phyloP scores from a whole-genome alignment of 371 early-diverging fungal genomes.

The Mucor indicus region DNA sequence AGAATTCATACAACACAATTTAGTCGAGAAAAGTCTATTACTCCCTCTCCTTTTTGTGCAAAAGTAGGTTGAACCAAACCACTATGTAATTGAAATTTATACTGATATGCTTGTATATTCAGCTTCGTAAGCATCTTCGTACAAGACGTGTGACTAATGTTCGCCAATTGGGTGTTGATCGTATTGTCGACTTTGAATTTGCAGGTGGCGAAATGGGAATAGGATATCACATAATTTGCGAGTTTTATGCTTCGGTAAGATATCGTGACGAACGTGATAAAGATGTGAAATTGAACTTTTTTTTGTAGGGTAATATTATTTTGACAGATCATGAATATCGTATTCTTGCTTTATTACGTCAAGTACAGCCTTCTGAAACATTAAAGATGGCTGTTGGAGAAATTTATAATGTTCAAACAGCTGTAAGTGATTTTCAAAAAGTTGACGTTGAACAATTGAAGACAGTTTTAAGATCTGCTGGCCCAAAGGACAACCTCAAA shows the following conservation, averaged over 20 bases:
- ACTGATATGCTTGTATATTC: not conserved
- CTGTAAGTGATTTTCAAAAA: conserved; percentile 57
- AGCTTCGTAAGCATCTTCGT: conserved; percentile 90
- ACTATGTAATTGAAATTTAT: not conserved
- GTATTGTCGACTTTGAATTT: conserved; percentile 93
- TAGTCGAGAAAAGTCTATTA: conserved; percentile 78
- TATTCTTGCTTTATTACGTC: conserved; percentile 83
- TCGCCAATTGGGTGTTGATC: conserved; percentile 88
- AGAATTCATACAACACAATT: conserved; percentile 92
- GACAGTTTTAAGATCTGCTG: conserved; percentile 52
- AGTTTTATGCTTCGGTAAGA: conserved; percentile 87
- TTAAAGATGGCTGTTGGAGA: conserved; percentile 79
- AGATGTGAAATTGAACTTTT: not conserved
- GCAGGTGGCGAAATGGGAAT: conserved; percentile 60
- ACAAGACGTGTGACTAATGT: conserved; percentile 79
- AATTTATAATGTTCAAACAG: conserved; percentile 59
- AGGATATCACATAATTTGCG: conserved; percentile 90
- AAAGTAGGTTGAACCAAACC: conserved; percentile 49
- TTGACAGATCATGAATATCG: conserved; percentile 86
- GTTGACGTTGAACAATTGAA: conserved; percentile 58
- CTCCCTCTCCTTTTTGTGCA: conserved; percentile 86
- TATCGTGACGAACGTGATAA: too few relatives aligned
- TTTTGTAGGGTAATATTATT: conserved; percentile 86
- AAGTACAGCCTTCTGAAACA: conserved; percentile 78
- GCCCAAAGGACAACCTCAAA: conserved; percentile 73